These are phyloP conservation scores for Boletus eberwhitei DNA, from an alignment of 768 basidiomycete species.

Conservation along the genomic window DNA sequence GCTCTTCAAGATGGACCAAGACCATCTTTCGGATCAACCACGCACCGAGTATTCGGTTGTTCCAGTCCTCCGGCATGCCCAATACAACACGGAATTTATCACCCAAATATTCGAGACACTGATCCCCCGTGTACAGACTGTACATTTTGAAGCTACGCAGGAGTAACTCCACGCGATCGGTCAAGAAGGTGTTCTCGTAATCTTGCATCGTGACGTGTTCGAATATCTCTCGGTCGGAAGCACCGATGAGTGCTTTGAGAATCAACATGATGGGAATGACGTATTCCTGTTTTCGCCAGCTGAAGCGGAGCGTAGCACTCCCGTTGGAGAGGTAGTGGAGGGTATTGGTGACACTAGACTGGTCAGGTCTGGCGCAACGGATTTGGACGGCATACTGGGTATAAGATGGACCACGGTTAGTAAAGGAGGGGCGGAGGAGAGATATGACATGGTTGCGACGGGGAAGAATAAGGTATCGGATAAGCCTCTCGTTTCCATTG, in stretches of 20 bases:
- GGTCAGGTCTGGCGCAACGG: conserved; percentile 90
- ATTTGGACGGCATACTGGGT: conserved; percentile 94
- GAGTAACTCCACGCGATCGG: conserved; percentile 92
- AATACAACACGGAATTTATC: conserved; percentile 95
- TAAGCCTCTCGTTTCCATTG: conserved; percentile 98
- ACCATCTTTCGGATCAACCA: conserved; percentile 84
- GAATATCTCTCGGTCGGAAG: conserved; percentile 95
- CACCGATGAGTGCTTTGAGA: conserved; percentile 86
- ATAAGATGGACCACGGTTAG: conserved; percentile 92
- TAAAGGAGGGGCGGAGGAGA: conserved; percentile 85
- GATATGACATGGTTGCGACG: conserved; percentile 94
- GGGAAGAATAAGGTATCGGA: conserved; percentile 95
- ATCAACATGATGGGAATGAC: conserved; percentile 96
- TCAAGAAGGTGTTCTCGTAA: conserved; percentile 94
- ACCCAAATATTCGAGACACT: conserved; percentile 93
- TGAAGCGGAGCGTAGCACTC: conserved; percentile 94
- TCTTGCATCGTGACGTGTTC: conserved; percentile 96
- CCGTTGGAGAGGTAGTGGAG: conserved; percentile 98
- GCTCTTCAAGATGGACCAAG: conserved; percentile 82
- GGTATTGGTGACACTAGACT: conserved; percentile 90
- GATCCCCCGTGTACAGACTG: conserved; percentile 78
- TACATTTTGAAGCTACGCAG: conserved; percentile 95
- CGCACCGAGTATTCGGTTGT: conserved; percentile 73
- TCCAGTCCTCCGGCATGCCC: conserved; percentile 90
- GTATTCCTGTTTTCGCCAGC: conserved; percentile 97